These are phyloP conservation scores for Bombardia bombarda DNA, from an alignment of 495 filamentous ascomycete species.

Conservation along the genomic window DNA sequence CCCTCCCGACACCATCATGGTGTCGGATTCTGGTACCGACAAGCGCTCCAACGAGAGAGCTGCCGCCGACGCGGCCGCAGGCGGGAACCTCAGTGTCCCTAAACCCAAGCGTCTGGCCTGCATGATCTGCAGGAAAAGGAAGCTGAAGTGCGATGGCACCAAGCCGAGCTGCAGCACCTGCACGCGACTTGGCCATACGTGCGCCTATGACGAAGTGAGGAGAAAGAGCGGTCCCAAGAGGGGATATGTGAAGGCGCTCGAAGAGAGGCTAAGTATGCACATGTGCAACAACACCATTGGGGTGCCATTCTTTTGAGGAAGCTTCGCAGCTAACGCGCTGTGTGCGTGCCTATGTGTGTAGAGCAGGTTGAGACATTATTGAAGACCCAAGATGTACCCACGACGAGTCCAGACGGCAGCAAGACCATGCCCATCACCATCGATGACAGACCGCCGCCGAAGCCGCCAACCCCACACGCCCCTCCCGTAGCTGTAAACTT, in stretches of 20 bases:
- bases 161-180: slow-evolving; percentile 92
- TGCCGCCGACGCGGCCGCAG: slow-evolving; percentile 24
- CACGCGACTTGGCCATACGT: slow-evolving; percentile 78
- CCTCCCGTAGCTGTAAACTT: slow-evolving; percentile 35
- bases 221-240: slow-evolving; percentile 97
- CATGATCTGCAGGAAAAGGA: slow-evolving; percentile 88
- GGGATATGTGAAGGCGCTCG: slow-evolving; percentile 95
- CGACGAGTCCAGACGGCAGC: slow-evolving; percentile 21
- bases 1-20: slow-evolving; percentile 27
- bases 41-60: slow-evolving; percentile 15
- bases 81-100: slow-evolving; percentile 56
- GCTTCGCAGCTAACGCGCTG: no score
- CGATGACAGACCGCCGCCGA: slow-evolving; percentile 21
- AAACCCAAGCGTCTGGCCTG: slow-evolving; percentile 95
- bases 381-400: slow-evolving; percentile 56
- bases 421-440: slow-evolving; percentile 24
- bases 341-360: no score
- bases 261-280: slow-evolving; percentile 82
- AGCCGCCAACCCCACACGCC: slow-evolving; percentile 23
- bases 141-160: slow-evolving; percentile 71
- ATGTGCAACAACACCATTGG: no score
- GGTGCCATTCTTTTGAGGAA: no score
- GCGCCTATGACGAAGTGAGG: slow-evolving; percentile 90
- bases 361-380: slow-evolving; percentile 92
- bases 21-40: slow-evolving; percentile 27